These are phyloP conservation scores for Leptographium wingfieldii DNA, from an alignment of 2,329 filamentous ascomycete genomes.

Conservation along the genomic window DNA sequence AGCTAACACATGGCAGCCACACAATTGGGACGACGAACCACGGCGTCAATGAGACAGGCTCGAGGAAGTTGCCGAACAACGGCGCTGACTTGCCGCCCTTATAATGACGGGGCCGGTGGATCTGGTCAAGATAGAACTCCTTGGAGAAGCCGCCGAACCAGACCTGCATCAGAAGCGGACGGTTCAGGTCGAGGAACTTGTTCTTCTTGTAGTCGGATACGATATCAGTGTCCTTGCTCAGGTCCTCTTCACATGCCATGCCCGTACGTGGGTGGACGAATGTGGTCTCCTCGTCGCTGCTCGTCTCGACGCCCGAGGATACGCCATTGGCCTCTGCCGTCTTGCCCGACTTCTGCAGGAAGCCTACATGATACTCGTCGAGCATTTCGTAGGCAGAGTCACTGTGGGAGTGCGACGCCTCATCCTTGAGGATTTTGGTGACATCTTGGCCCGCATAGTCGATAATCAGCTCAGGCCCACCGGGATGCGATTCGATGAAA, in stretches of 20 bases:
- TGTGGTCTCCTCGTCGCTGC: constrained; percentile 14
- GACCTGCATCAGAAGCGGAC: constrained; percentile 75
- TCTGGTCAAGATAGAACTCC: constrained; percentile 92
- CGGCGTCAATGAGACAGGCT: constrained; percentile 86
- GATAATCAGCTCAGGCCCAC: constrained; percentile 75
- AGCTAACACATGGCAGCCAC: constrained; percentile 72
- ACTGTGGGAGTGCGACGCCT: constrained; percentile 71
- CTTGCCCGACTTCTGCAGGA: constrained; percentile 52
- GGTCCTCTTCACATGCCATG: constrained; percentile 78
- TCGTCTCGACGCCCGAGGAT: constrained; percentile 13
- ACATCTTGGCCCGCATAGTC: constrained; percentile 87
- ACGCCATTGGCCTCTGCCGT: constrained; percentile 23
- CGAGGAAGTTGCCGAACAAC: constrained; percentile 95
- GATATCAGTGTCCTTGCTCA: constrained; percentile 74
- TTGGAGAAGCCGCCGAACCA: constrained; percentile 83
- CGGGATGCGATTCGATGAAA: constrained; percentile 83
- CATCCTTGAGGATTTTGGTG: constrained; percentile 67
- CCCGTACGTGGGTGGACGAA: constrained; percentile 55
- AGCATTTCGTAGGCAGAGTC: constrained; percentile 94
- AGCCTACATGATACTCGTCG: constrained; percentile 75
- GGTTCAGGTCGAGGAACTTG: constrained; percentile 85
- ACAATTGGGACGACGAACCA: constrained; percentile 82
- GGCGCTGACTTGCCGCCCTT: constrained; percentile 85
- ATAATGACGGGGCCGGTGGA: constrained; percentile 92
- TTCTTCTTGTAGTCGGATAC: constrained; percentile 68